Percentiles rank a stretch among this genome's conserved stretches.
These are phyloP conservation scores for Termitomyces sp. DNA, from an alignment of 768 basidiomycete species.

Conservation along the genomic window DNA sequence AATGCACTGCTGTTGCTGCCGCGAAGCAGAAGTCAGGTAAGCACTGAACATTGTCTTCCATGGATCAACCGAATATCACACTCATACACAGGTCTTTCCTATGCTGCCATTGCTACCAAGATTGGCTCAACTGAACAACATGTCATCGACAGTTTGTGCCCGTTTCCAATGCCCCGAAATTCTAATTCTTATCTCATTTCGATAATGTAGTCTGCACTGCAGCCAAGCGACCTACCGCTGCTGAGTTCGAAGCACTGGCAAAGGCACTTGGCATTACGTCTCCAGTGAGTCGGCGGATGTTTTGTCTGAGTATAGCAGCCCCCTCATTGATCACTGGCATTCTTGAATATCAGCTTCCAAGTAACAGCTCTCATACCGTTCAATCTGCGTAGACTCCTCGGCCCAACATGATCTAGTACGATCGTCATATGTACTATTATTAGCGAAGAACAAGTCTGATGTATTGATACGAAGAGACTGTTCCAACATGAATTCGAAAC, in stretches of 20 bases:
- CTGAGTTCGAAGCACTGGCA: conserved; percentile 50
- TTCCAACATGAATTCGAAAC: too few species aligned
- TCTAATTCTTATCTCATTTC: neutral
- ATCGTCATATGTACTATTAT: neutral
- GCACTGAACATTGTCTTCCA: neutral
- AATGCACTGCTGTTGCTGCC: conserved; percentile 54
- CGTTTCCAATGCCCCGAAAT: neutral
- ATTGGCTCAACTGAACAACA: conserved; percentile 41
- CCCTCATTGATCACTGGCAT: too few species aligned
- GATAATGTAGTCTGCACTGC: conserved; percentile 48
- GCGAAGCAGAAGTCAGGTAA: conserved; percentile 52
- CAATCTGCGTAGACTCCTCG: conserved; percentile 4
- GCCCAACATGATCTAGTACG: neutral
- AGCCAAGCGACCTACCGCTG: conserved; percentile 32
- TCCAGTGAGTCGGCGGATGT: conserved; percentile 22
- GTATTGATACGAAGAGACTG: too few species aligned
- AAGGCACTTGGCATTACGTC: conserved; percentile 34
- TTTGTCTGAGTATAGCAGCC: neutral
- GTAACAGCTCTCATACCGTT: neutral
- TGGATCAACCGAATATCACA: neutral
- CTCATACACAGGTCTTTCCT: conserved; percentile 39
- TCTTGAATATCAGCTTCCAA: conserved; percentile 1
- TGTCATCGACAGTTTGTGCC: conserved; percentile 50
- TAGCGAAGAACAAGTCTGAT: neutral
- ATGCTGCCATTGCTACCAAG: conserved; percentile 43